Conservation (phyloP, 495 filamentous ascomycete genomes). For the Aspergillus cavernicola region DNA sequence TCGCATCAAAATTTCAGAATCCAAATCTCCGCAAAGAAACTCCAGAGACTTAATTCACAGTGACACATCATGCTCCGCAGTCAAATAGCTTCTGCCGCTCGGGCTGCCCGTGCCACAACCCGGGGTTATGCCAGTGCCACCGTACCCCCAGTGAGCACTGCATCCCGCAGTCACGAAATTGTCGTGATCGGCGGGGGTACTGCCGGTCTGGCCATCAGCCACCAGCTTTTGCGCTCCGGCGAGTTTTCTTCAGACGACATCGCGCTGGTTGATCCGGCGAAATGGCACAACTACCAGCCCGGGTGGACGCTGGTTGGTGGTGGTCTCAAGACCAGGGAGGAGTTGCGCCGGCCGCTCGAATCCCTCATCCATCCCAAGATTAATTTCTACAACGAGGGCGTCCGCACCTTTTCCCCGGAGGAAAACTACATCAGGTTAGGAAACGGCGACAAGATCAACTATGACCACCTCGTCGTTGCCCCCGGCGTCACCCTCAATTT, state of each 20-base stretch:
- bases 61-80: slow-evolving; percentile 10
- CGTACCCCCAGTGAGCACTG: slow-evolving; percentile 32
- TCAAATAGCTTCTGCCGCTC: slow-evolving; percentile 10
- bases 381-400: slow-evolving; percentile 54
- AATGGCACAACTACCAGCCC: slow-evolving; percentile 67
- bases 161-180: slow-evolving; percentile 51
- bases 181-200: slow-evolving; percentile 62
- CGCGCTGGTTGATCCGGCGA: slow-evolving; percentile 61
- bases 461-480: slow-evolving; percentile 62
- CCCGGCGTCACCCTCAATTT: slow-evolving; percentile 59
- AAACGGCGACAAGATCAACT: slow-evolving; percentile 55
- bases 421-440: slow-evolving; percentile 56
- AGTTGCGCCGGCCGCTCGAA: slow-evolving; percentile 49
- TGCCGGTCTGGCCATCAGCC: slow-evolving; percentile 58
- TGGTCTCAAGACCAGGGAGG: slow-evolving; percentile 56
- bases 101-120: neutral
- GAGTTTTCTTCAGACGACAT: slow-evolving; percentile 58
- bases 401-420: slow-evolving; percentile 52
- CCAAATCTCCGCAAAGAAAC: neutral
- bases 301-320: slow-evolving; percentile 69
- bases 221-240: slow-evolving; percentile 56
- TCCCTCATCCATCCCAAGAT: slow-evolving; percentile 56
- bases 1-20: neutral
- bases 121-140: slow-evolving; percentile 44
- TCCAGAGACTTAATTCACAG: neutral